A percentile compares a stretch with the other conserved stretches of the same genome.
phyloP scores from a whole-genome alignment of 2,329 filamentous ascomycete genomes.

The Colletotrichum endophyticum region DNA sequence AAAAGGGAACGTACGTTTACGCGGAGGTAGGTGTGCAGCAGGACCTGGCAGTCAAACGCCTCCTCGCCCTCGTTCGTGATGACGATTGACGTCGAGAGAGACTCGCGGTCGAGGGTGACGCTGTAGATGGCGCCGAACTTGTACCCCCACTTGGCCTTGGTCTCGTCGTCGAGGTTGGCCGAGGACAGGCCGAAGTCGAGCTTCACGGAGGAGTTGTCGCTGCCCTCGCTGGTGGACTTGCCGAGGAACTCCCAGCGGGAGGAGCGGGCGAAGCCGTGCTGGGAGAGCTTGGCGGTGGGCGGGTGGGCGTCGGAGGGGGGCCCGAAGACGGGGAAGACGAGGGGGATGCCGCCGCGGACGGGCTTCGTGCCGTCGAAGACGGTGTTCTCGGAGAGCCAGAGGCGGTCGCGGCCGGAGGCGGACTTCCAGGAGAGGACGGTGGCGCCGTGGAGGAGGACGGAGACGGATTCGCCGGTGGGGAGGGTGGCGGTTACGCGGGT shows the following conservation, averaged over 20 bases:
- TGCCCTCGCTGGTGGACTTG: slow-evolving; percentile 66
- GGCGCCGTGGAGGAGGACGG: slow-evolving; percentile 88
- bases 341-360: slow-evolving; percentile 87
- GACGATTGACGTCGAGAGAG: slow-evolving; percentile 80
- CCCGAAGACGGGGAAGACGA: slow-evolving; percentile 96
- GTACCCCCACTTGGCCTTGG: slow-evolving; percentile 79
- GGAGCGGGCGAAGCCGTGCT: slow-evolving; percentile 94
- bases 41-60: slow-evolving; percentile 87
- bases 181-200: slow-evolving; percentile 92
- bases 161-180: slow-evolving; percentile 70
- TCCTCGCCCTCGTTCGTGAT: slow-evolving; percentile 85
- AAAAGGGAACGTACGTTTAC: slow-evolving; percentile 63
- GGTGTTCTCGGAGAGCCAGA: slow-evolving; percentile 84
- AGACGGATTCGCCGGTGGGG: slow-evolving; percentile 84
- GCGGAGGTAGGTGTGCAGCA: slow-evolving; percentile 90
- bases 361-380: slow-evolving; percentile 86
- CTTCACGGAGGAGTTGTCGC: slow-evolving; percentile 71
- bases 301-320: slow-evolving; percentile 73
- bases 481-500: slow-evolving; percentile 78
- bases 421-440: slow-evolving; percentile 95
- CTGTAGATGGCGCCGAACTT: slow-evolving; percentile 93
- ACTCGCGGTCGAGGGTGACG: slow-evolving; percentile 79
- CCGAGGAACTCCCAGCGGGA: slow-evolving; percentile 93
- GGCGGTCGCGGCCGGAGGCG: slow-evolving; percentile 76
- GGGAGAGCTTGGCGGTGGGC: slow-evolving; percentile 79